Evolutionary conservation across 768 basidiomycete genomes (phyloP), one percentile per base, ranked within the genome.

Genomic region (Suillus discolor): DNA sequence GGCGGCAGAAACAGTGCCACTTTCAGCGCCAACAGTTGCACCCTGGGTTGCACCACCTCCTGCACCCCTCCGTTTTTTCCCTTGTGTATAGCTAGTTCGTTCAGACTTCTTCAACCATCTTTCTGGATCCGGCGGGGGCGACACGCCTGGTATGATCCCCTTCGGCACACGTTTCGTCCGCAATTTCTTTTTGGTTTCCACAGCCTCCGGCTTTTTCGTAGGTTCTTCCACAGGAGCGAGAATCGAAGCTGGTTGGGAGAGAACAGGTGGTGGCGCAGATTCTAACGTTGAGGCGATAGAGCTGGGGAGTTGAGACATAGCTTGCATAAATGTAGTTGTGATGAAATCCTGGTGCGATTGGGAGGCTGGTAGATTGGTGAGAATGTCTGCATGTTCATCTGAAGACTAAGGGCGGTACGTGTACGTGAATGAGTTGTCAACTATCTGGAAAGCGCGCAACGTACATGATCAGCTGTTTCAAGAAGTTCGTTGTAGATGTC

Each of bases 41-140:
- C 92, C 92, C 77, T 93, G 92, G 16, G 90, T 93, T 25, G 91
- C 90, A 45, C 87, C 87, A 23, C 82, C 82, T 39, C 78, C 81
- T 34, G 79, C 80, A 70, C 83, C 87, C 69, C 84, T 85, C 74
- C 85, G 82, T 72, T 78, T 85, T 49, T 83, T 83, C 62, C 82
- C 80, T 20, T 81, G 80, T 44, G 71, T 73, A 73, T 85, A 87
- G 34, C 82, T 85, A 16, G 89, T 84, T 59, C 92, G 81, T 75
- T 93, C 91, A 62, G 86, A 90, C 81, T 93, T 94, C 85, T 94
- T 94, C 66, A 94, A 74, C 93, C 93, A 94, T 67, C 93, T 81
- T 75, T 94, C 93, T 31, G 93, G 92, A 78, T 94, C 93, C 39
- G 93, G 93, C 20, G 87, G 83, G 36, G 92, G 92, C 5, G 92